Evolutionary conservation across 768 basidiomycete species (phyloP).

Genomic region (Xerocomus potaroensis): DNA sequence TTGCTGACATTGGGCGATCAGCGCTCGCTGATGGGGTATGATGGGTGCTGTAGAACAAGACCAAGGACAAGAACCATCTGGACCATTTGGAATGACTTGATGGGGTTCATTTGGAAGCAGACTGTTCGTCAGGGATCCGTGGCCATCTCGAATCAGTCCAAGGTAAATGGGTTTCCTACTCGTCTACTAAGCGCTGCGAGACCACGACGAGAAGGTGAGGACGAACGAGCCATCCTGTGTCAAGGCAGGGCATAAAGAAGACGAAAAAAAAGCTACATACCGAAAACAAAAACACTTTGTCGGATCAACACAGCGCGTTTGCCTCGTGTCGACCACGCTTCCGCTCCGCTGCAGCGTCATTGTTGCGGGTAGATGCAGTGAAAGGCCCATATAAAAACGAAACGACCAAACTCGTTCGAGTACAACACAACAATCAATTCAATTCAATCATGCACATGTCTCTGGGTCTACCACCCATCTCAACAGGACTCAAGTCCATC

Average conservation of each 20-base stretch:
- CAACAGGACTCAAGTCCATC: conserved; percentile 60
- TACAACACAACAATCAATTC: not conserved
- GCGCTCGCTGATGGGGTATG: conserved; percentile 8
- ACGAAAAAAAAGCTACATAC: too few relatives aligned
- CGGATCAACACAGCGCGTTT: not conserved
- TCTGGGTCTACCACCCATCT: conserved; percentile 57
- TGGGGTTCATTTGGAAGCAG: conserved; percentile 23
- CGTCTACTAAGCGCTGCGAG: not conserved
- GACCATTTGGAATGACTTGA: not conserved
- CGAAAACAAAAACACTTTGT: not conserved
- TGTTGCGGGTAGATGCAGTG: not conserved
- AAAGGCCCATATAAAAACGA: not conserved
- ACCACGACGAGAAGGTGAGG: not conserved
- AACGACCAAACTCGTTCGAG: not conserved
- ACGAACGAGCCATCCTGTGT: conserved; percentile 12
- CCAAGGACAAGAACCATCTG: conserved; percentile 6
- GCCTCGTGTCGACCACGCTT: conserved; percentile 1
- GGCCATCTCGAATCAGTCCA: conserved; percentile 16
- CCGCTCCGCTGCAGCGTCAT: conserved; percentile 4
- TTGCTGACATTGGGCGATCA: conserved; percentile 11
- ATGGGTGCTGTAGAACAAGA: conserved; percentile 12
- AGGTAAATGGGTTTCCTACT: conserved; percentile 3
- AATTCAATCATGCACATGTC: conserved; percentile 19
- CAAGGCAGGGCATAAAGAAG: too few relatives aligned
- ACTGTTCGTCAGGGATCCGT: conserved; percentile 2